Evolutionary conservation across 805 yeast genomes (phyloP).

Genomic region (Barnettozyma pratensis): DNA sequence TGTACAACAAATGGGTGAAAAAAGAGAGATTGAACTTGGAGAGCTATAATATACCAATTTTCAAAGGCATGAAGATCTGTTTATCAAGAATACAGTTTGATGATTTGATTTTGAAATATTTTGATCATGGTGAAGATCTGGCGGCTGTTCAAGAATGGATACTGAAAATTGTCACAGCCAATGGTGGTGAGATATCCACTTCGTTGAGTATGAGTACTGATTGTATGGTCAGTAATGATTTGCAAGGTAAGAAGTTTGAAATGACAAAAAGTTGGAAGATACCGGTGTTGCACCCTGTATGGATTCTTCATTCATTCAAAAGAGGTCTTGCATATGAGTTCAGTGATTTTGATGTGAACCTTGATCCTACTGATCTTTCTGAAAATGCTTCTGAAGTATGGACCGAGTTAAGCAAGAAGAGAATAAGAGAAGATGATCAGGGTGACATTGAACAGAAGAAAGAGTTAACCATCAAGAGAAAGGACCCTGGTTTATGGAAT

Average conservation of each 20-base stretch:
- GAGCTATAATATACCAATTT: conserved; percentile 34
- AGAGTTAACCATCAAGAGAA: conserved; percentile 13
- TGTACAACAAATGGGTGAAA: conserved; percentile 47
- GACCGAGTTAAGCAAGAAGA: conserved; percentile 21
- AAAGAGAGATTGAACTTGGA: conserved; percentile 32
- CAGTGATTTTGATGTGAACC: conserved; percentile 22
- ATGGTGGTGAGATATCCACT: conserved; percentile 49
- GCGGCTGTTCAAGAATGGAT: conserved; percentile 25
- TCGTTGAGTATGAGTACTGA: conserved; percentile 41
- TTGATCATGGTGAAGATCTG: conserved; percentile 16
- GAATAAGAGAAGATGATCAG: conserved; percentile 6
- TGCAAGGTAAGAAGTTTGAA: conserved; percentile 45
- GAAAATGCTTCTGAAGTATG: conserved; percentile 23
- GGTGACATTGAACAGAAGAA: conserved; percentile 10
- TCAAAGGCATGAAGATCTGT: conserved; percentile 36
- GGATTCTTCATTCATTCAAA: conserved; percentile 36
- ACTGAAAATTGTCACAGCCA: conserved; percentile 29
- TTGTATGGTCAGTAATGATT: conserved; percentile 45
- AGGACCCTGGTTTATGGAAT: conserved; percentile 36
- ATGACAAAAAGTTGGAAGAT: conserved; percentile 40
- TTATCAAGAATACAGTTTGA: conserved; percentile 30
- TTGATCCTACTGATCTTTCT: conserved; percentile 19
- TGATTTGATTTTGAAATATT: conserved; percentile 9
- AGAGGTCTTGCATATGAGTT: conserved; percentile 34
- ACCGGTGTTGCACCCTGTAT: conserved; percentile 34